Evolutionary conservation across 331 rosid genomes (phyloP).

Genomic region (Quercus tomentella): DNA sequence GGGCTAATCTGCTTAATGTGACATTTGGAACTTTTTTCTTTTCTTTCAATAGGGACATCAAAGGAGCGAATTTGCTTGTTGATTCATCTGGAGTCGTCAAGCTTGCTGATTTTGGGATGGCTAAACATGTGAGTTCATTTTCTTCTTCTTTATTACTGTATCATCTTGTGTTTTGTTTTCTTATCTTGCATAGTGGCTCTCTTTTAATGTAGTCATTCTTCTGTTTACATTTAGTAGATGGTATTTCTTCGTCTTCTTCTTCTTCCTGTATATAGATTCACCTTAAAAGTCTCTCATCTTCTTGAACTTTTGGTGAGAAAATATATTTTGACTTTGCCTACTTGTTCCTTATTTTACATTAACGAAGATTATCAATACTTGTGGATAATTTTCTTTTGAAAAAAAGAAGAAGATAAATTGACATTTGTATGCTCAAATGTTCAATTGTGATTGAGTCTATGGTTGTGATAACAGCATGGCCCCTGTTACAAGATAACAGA

Average conservation of each 20-base stretch:
- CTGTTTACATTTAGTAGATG: background rate
- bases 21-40: background rate
- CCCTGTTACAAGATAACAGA: background rate
- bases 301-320: background rate
- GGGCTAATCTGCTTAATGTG: background rate
- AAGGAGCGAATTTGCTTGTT: conserved; percentile 93
- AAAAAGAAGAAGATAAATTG: background rate
- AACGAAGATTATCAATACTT: background rate
- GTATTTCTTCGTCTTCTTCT: background rate
- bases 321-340: background rate
- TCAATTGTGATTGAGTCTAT: background rate
- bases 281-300: background rate
- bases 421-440: background rate
- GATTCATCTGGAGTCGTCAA: conserved; percentile 87
- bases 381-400: background rate
- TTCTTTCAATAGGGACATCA: conserved; percentile 59
- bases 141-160: background rate
- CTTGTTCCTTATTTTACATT: background rate
- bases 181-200: background rate
- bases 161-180: background rate
- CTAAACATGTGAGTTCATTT: conserved; percentile 75
- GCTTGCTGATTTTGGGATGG: conserved; percentile 98
- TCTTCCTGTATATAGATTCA: background rate
- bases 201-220: background rate
- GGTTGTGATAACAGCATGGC: background rate